Conservation (phyloP, 805 yeast species). For the Metschnikowia corniflorae region DNA sequence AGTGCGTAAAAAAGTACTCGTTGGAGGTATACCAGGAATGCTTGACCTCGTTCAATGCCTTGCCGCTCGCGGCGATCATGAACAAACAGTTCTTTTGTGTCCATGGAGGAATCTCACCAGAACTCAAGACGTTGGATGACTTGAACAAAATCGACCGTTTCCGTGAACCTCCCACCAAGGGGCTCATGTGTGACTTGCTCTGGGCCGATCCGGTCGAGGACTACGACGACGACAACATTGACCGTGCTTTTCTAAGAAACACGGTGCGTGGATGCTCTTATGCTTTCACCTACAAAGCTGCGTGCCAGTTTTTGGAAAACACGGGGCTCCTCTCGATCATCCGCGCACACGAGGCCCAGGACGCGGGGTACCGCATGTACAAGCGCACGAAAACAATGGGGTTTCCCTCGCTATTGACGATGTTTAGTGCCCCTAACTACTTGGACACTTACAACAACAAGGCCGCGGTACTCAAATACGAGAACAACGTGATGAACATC, state of each 20-base stretch:
- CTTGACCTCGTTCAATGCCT: conserved; percentile 73
- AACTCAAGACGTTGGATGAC: conserved; percentile 66
- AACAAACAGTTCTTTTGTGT: conserved; percentile 92
- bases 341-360: conserved; percentile 97
- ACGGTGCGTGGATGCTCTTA: conserved; percentile 88
- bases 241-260: conserved; percentile 57
- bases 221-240: conserved; percentile 56
- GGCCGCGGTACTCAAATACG: conserved; percentile 92
- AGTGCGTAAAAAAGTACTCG: conserved; percentile 83
- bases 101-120: conserved; percentile 95
- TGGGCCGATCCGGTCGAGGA: conserved; percentile 97
- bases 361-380: conserved; percentile 94
- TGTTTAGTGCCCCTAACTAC: conserved; percentile 95
- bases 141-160: conserved; percentile 70
- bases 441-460: conserved; percentile 89
- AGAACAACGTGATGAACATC: conserved; percentile 88
- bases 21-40: conserved; percentile 63
- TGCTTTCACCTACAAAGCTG: conserved; percentile 80
- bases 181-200: conserved; percentile 88
- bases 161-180: conserved; percentile 89
- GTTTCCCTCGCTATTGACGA: conserved; percentile 84
- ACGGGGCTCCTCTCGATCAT: conserved; percentile 81
- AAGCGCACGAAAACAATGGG: conserved; percentile 78
- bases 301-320: conserved; percentile 70
- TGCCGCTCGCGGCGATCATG: conserved; percentile 92